Base-by-base conservation (phyloP, 1,139 yeast species). In the Debaryomyces subglobosus region DNA sequence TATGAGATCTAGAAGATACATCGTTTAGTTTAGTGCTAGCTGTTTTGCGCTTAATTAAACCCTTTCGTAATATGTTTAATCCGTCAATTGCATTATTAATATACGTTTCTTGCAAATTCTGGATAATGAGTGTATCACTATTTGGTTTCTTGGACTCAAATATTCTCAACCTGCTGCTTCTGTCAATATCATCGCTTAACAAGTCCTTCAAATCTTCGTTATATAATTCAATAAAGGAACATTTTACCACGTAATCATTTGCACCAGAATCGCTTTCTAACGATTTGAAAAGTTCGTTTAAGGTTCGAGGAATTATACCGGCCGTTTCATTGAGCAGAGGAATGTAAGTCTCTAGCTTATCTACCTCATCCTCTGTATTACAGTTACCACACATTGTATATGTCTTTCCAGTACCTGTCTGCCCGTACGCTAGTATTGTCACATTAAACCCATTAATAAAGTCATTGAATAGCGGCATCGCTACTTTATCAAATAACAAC, bases 401-500 rank as follows among this genome's bases (percentile, higher is more conserved):
- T 0, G 97, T 89, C 60, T 89, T 89, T 2, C 96, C 96, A 0
- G 96, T 86, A 8, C 96, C 96, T 0, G 96, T 89, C 67, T 89
- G 96, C 8, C 96, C 96, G 63, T 89, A 89, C 0, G 96, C 96
- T 58, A 89, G 78, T 4, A 90, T 78, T 0, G 96, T 88, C 49
- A 91, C 90, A 58, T 88, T 89, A 59, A 76, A 84, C 8, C 95
- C 94, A 54, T 75, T 74, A 50, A 86, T 63, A 55, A 86, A 85
- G 57, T 86, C 92, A 33, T 75, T 70, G 59, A 86, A 75, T 48
- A 81, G 74, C 32, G 90, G 90, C 13, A 73, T 68, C 0, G 88
- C 92, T n/a, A 84, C 85, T 39, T 78, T 77, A 27, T 79, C 71
- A 57, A 84, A 87, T 4, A 87, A 59, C 7, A 75, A 61, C 43